Conservation (phyloP, 78 protist species). For the Capsaspora owczarzaki region DNA sequence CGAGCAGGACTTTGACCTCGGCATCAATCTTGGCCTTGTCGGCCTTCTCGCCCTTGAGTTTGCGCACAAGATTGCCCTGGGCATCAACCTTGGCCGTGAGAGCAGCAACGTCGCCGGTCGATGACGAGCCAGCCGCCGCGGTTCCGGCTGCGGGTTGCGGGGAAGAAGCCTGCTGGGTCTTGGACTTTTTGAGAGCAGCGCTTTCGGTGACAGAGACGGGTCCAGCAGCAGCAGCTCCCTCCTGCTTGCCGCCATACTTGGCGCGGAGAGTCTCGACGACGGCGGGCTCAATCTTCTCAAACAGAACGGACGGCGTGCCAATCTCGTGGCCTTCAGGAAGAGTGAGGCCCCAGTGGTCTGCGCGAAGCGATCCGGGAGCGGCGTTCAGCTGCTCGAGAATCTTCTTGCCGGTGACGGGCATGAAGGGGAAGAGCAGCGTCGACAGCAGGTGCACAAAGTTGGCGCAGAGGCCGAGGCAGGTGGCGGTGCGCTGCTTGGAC, state of each 20-base stretch:
- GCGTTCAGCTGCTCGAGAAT: background rate
- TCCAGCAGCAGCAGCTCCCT: background rate
- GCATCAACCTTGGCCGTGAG: background rate
- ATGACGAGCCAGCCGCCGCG: background rate
- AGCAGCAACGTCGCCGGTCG: background rate
- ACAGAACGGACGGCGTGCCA: background rate
- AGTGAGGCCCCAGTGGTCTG: background rate
- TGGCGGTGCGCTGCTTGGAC: background rate
- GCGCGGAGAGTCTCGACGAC: background rate
- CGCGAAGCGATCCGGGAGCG: background rate
- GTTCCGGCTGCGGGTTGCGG: background rate
- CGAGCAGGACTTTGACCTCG: background rate
- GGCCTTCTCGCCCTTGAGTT: conserved; percentile 1
- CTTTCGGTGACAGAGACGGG: background rate
- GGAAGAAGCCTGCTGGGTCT: background rate
- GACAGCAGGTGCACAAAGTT: background rate
- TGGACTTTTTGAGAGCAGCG: background rate
- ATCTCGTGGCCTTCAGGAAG: background rate
- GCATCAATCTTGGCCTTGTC: background rate
- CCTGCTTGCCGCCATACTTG: background rate
- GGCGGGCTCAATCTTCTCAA: background rate
- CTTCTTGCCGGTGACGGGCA: background rate
- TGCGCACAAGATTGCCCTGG: conserved; percentile 6
- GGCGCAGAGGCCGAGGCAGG: background rate
- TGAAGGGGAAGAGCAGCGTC: background rate